These are phyloP conservation scores for Adenanthera pavonina DNA, from an alignment of 306 rosid species.

Conservation along the genomic window DNA sequence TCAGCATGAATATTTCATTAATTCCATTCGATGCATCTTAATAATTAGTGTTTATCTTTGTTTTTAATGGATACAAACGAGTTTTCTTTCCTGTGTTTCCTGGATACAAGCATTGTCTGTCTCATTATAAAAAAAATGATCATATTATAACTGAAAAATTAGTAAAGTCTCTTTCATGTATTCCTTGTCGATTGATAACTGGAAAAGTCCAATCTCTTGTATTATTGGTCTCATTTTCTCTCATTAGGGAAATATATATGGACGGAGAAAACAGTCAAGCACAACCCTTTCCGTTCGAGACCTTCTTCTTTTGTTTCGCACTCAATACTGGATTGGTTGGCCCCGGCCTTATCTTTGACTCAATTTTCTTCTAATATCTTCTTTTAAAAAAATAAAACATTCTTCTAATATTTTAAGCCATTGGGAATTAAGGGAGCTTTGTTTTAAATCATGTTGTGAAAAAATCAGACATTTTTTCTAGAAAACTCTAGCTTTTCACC, in stretches of 20 bases:
- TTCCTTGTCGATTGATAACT: not conserved
- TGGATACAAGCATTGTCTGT: not conserved
- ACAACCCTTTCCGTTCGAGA: not conserved
- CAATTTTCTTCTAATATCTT: not conserved
- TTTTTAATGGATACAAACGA: not conserved
- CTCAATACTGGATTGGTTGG: not conserved
- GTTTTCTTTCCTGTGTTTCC: not conserved
- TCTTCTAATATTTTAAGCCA: too few relatives aligned
- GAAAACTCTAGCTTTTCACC: not conserved
- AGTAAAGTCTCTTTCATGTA: not conserved
- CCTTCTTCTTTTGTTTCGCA: not conserved
- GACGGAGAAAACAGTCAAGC: constrained; percentile 24
- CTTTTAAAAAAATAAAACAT: too few relatives aligned
- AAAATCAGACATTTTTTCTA: not conserved
- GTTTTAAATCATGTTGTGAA: not conserved
- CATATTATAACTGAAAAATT: not conserved
- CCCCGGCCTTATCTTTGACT: not conserved
- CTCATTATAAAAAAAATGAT: not conserved
- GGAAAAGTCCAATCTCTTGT: not conserved
- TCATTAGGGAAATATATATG: not conserved
- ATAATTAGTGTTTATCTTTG: too few relatives aligned
- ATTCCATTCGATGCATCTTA: not conserved
- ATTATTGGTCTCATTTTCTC: not conserved
- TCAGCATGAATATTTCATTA: not conserved
- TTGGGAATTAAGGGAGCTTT: not conserved